Percentiles rank a stretch among this genome's conserved stretches.
phyloP scores from a whole-genome alignment of 2,329 filamentous ascomycete genomes.

The Diplodia mutila region DNA sequence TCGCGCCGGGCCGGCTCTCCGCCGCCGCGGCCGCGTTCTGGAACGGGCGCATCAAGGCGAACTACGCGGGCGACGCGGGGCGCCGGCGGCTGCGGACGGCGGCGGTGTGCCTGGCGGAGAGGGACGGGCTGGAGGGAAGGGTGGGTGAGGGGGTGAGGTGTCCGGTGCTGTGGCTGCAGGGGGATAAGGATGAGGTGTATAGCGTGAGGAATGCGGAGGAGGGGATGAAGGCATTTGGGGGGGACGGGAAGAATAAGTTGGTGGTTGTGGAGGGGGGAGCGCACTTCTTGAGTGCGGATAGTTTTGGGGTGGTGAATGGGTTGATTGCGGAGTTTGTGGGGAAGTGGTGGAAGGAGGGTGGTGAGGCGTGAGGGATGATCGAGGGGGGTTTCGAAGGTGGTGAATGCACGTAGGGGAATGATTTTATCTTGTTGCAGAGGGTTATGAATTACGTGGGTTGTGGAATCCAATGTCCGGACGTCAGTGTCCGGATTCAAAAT shows the following conservation, averaged over 20 bases:
- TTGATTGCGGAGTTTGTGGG: constrained; percentile 40
- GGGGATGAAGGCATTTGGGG: constrained; percentile 54
- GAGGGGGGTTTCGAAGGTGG: not conserved
- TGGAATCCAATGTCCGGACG: no score
- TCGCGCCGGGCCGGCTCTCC: constrained; percentile 46
- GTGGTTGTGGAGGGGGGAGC: constrained; percentile 51
- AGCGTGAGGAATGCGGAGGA: constrained; percentile 48
- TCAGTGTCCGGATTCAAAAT: no score
- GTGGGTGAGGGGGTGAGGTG: constrained; percentile 51
- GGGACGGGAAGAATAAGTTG: constrained; percentile 46
- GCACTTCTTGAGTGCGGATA: constrained; percentile 55
- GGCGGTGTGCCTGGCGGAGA: constrained; percentile 53
- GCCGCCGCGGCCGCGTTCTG: constrained; percentile 48
- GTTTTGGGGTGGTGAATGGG: constrained; percentile 50
- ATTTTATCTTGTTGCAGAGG: no score
- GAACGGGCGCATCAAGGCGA: constrained; percentile 48
- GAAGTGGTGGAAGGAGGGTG: constrained; percentile 30
- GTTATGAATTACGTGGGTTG: no score
- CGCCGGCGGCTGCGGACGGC: constrained; percentile 53
- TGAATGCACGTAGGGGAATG: no score
- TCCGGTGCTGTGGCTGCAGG: constrained; percentile 57
- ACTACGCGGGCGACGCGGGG: constrained; percentile 56
- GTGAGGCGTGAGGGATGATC: not conserved
- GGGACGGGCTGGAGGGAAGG: constrained; percentile 53
- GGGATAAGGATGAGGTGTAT: constrained; percentile 47